Conservation (phyloP, 2,329 filamentous ascomycete genomes). For the Verticillium klebahnii region DNA sequence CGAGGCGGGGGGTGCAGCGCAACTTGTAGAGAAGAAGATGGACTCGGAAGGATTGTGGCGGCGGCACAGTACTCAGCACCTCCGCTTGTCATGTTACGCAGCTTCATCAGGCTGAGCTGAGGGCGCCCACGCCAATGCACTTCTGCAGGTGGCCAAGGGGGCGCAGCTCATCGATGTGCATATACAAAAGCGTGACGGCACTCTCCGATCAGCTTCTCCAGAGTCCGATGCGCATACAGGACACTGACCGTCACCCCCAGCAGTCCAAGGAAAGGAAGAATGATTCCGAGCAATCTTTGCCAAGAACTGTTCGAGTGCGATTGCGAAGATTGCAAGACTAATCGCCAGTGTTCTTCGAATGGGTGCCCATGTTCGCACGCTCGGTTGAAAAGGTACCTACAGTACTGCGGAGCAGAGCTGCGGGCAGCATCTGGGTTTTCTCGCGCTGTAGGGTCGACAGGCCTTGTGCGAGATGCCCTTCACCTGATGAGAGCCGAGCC, state of each 20-base stretch:
- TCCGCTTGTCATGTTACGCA: neutral
- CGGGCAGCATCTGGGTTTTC: neutral
- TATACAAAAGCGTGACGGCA: neutral
- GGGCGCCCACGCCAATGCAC: neutral
- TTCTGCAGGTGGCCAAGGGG: neutral
- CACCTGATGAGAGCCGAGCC: constrained; percentile 1
- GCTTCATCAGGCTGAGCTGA: neutral
- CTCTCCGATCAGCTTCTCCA: neutral
- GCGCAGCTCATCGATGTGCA: neutral
- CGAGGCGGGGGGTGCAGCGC: too few relatives aligned
- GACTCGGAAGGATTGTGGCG: neutral
- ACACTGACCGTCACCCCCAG: too few relatives aligned
- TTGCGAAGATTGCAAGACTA: neutral
- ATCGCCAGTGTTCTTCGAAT: neutral
- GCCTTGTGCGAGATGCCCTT: neutral
- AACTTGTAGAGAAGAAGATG: too few relatives aligned
- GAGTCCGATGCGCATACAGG: too few relatives aligned
- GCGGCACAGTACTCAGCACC: neutral
- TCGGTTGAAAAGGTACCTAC: constrained; percentile 3
- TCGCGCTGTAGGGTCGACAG: neutral
- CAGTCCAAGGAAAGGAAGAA: neutral
- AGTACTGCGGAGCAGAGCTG: constrained; percentile 4
- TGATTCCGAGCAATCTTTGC: neutral
- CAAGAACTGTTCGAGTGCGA: neutral
- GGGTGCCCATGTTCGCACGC: neutral